Evolutionary conservation across 2,329 filamentous ascomycete genomes (phyloP), one percentile per base, ranked within the genome.

Genomic region (Grosmannia serpens): DNA sequence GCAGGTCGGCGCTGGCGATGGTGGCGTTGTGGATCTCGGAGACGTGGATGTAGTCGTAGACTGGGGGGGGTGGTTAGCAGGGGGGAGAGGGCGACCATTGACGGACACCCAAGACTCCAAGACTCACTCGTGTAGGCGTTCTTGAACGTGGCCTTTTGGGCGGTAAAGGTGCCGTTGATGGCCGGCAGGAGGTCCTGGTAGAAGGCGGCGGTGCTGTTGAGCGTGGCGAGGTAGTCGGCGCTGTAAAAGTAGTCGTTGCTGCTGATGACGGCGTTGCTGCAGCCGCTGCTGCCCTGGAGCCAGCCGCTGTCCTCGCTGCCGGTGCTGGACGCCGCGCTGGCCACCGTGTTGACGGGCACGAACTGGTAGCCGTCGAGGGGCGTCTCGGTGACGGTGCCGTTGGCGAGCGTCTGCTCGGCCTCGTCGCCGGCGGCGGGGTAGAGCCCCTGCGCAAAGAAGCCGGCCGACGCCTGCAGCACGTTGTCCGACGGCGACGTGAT

Each of bases 291-390:
- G 51, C 79, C 81, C 70, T 85, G 82, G 0, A 85, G 74, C 82
- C 82, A 85, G 27, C 73, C 76, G 58, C 69, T 79, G 66, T 75
- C 76, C 71, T 84, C 80, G 2, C 79, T 74, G 64, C 83, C 79
- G 8, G 75, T 72, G 27, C 76, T 73, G 57, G 83, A 79, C 17
- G 81, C 77, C 11, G 69, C 83, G 2, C 75, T 77, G 3, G 75
- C 70, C 31, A 87, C 77, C 3, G 81, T 74, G 60, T 84, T 80
- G 58, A 96, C 76, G 22, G 89, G 88, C 64, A 95, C 86, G 61
- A 94, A 82, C 72, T 96, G 91, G 69, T 91, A 95, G 29, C 91
- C 91, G 61, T 82, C 77, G 67, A 95, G 73, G 0, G 91, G 90
- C 1, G 84, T 75, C 59, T 83, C 74, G 15, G 91, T 75, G 4